phyloP scores from a whole-genome alignment of 371 early-diverging fungal species.

The Mucor sp. region DNA sequence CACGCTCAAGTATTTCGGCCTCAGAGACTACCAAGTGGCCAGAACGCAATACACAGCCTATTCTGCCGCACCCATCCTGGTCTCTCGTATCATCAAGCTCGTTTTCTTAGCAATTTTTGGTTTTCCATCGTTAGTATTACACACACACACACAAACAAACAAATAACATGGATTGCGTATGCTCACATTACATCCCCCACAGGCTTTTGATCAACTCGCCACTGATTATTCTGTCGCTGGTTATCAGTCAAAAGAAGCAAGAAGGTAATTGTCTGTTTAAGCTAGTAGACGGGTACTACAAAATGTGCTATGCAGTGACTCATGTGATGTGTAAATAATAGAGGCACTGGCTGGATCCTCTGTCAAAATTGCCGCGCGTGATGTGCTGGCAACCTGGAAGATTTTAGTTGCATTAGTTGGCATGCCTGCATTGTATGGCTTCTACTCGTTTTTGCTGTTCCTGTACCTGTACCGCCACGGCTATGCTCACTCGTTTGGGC shows the following conservation, averaged over 20 bases:
- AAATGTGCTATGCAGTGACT: background rate
- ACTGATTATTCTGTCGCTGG: conserved; percentile 55
- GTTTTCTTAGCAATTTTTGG: conserved; percentile 63
- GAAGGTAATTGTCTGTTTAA: conserved; percentile 46
- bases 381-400: conserved; percentile 92
- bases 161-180: background rate
- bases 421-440: conserved; percentile 62
- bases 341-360: conserved; percentile 79
- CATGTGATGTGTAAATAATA: conserved; percentile 23
- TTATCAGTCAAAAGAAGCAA: conserved; percentile 64
- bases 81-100: conserved; percentile 58
- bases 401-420: conserved; percentile 66
- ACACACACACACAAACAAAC: background rate
- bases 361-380: conserved; percentile 84
- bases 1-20: conserved; percentile 75
- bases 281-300: no score
- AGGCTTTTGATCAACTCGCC: conserved; percentile 67
- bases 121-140: conserved; percentile 59
- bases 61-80: conserved; percentile 58
- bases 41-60: conserved; percentile 58
- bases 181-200: conserved; percentile 11
- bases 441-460: conserved; percentile 51
- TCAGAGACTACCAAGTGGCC: conserved; percentile 86
- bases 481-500: conserved; percentile 15
- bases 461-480: conserved; percentile 16